Base-by-base conservation (phyloP, 176 grass and related monocot species). In the Avena sativa region DNA sequence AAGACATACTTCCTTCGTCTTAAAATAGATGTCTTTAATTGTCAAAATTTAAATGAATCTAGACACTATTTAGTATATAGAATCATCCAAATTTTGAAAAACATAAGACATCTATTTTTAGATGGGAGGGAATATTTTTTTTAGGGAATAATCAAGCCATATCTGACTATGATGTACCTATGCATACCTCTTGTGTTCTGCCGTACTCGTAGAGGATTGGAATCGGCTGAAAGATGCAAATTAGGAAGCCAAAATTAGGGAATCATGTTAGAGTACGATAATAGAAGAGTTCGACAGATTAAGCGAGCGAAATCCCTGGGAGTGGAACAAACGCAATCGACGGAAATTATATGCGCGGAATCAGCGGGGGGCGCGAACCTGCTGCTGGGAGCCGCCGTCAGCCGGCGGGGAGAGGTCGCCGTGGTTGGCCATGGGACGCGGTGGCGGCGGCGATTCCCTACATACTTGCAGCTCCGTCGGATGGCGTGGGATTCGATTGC, bases 321-420 rank as follows among this genome's bases (percentile, higher is more conserved):
- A 48, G 46, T 48, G 46, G 21, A 74, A 51, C 9, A 38, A 21
- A 71, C 0, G 38, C 0, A 44, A 71, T 44, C 8, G 17, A 49
- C 44, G 3, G 11, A 74, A 8, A 74, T 25, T 48, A 13, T 16
- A 50, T 50, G 21, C n/a, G 71, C 4, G 20, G 71, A 23, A 49
- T 25, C 71, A 6, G 46, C n/a, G 12, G 71, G 46, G 26, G 46
- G 46, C 2, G 6, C 46, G 2, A 74, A 74, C 71, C 71, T 74
- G 4, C n/a, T 73, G 1, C 44, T 74, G 21, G 21, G 71, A 51
- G 21, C 6, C 0, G 0, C 2, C 71, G 44, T 50, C 21, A 6
- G 71, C 71, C 21, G 71, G 71, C 21, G 12, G 46, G 46, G 71
- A 74, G 71, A 2, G 46, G 47, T 51, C 71, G 71, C 46, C 71